A percentile compares a stretch with the other conserved stretches of the same genome.
Evolutionary conservation across 345 rosid species (phyloP).

Genomic region (Hevea brasiliensis): DNA sequence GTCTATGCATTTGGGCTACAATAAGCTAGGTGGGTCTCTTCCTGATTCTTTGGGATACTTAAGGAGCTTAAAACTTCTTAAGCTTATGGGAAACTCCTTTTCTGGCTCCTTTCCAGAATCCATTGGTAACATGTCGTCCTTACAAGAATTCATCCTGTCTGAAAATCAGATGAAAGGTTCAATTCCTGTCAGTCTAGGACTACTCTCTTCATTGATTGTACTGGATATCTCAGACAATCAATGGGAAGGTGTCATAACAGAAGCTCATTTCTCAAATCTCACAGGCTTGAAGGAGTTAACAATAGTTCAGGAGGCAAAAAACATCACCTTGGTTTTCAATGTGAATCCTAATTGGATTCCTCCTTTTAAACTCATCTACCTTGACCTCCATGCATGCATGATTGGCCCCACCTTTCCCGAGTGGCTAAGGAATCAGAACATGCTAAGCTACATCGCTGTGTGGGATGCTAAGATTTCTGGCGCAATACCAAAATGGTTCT

Average conservation of each 20-base stretch:
- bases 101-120: not conserved
- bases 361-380: constrained; percentile 26
- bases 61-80: constrained; percentile 10
- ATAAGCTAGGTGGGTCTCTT: constrained; percentile 12
- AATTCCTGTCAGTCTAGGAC: constrained; percentile 25
- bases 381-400: constrained; percentile 16
- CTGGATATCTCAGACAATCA: constrained; percentile 17
- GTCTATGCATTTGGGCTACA: constrained; percentile 21
- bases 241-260: constrained; percentile 16
- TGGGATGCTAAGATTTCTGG: constrained; percentile 19
- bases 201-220: constrained; percentile 12
- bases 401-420: constrained; percentile 29
- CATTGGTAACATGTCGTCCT: not conserved
- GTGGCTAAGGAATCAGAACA: constrained; percentile 28
- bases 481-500: constrained; percentile 26
- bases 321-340: constrained; percentile 14
- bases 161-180: constrained; percentile 23
- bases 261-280: constrained; percentile 27
- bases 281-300: constrained; percentile 14
- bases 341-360: constrained; percentile 24
- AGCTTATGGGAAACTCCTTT: not conserved
- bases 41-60: constrained; percentile 23
- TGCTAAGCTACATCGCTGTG: not conserved
- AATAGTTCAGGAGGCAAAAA: not conserved
- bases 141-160: not conserved